phyloP scores from a whole-genome alignment of 2,329 filamentous ascomycete genomes.

The Fusarium temperatum region DNA sequence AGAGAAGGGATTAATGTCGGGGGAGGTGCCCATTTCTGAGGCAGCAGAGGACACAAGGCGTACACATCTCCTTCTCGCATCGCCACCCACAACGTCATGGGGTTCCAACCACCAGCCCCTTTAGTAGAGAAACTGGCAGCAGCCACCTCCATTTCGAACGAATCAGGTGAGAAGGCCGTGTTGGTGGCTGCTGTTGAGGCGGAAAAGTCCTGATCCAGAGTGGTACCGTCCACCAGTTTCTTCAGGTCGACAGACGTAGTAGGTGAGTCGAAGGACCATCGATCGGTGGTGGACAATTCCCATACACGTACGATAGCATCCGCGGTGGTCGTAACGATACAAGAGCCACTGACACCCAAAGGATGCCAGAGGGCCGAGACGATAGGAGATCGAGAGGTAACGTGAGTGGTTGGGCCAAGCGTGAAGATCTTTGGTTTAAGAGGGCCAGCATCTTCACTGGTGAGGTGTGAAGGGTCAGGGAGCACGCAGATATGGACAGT shows the following conservation, averaged over 20 bases:
- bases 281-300: conserved; percentile 85
- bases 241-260: conserved; percentile 86
- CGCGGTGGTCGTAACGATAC: conserved; percentile 86
- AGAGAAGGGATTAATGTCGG: conserved; percentile 82
- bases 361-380: conserved; percentile 92
- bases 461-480: conserved; percentile 81
- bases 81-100: conserved; percentile 97
- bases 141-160: conserved; percentile 92
- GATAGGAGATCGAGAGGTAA: conserved; percentile 83
- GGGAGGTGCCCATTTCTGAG: conserved; percentile 83
- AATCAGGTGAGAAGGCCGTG: conserved; percentile 87
- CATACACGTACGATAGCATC: conserved; percentile 90
- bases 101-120: conserved; percentile 84
- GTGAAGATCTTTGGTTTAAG: conserved; percentile 88
- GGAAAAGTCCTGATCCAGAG: conserved; percentile 82
- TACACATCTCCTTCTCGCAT: conserved; percentile 95
- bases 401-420: conserved; percentile 90
- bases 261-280: conserved; percentile 87
- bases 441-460: conserved; percentile 70
- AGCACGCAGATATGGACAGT: conserved; percentile 90
- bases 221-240: conserved; percentile 86
- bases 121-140: conserved; percentile 80
- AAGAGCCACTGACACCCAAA: conserved; percentile 80
- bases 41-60: conserved; percentile 88
- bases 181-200: conserved; percentile 78